phyloP scores from a whole-genome alignment of 768 basidiomycete species.

The Leccinum olivaceopallidum region DNA sequence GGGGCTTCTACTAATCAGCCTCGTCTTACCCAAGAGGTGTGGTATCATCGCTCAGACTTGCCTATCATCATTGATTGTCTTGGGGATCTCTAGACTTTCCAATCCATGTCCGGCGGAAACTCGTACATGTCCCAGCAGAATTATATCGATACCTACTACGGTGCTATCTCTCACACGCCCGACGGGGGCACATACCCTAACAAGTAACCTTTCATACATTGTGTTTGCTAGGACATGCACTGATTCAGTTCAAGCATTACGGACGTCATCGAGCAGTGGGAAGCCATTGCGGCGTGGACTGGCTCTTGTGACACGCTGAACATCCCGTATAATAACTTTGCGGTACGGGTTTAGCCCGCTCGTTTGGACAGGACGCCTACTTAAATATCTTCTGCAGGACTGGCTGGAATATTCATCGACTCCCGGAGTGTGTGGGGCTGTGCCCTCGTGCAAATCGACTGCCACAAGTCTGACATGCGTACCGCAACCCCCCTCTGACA shows the following conservation, averaged over 20 bases:
- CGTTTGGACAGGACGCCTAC: background rate
- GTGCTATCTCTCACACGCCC: slow-evolving; percentile 20
- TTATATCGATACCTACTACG: slow-evolving; percentile 26
- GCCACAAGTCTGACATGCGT: slow-evolving; percentile 14
- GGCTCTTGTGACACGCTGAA: slow-evolving; percentile 22
- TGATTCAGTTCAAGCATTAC: slow-evolving; percentile 11
- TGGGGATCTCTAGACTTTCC: slow-evolving; percentile 13
- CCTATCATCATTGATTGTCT: background rate
- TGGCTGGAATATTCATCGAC: slow-evolving; percentile 25
- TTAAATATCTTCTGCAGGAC: slow-evolving; percentile 14
- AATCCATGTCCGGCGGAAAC: slow-evolving; percentile 22
- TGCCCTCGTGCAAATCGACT: slow-evolving; percentile 12
- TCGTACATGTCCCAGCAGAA: slow-evolving; percentile 22
- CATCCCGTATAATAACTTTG: slow-evolving; percentile 25
- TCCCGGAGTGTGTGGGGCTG: slow-evolving; percentile 22
- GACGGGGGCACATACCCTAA: slow-evolving; percentile 17
- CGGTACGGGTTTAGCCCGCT: slow-evolving; percentile 6
- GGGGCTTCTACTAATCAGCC: slow-evolving; percentile 20
- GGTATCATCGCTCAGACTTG: background rate
- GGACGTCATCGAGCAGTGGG: slow-evolving; percentile 13
- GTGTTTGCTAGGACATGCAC: background rate
- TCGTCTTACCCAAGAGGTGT: slow-evolving; percentile 18
- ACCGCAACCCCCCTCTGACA: slow-evolving; percentile 23
- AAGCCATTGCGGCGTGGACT: slow-evolving; percentile 23
- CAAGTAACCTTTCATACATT: slow-evolving; percentile 3